phyloP scores from a whole-genome alignment of 2,329 filamentous ascomycete species.

The Zymoseptoria brevis region DNA sequence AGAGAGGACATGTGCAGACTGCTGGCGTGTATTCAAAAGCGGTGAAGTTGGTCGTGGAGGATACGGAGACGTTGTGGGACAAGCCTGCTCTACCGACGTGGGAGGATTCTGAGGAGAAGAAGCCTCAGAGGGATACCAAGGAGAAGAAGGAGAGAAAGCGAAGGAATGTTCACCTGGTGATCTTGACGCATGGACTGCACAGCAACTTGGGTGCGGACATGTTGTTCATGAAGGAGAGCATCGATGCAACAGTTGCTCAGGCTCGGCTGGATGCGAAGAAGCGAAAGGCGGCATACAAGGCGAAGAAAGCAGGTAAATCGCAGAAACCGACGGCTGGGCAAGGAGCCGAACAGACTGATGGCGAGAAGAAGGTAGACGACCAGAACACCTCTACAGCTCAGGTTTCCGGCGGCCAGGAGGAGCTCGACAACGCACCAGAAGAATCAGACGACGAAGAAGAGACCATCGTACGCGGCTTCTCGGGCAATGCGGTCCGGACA shows the following conservation, averaged over 20 bases:
- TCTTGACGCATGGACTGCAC: slow-evolving; percentile 89
- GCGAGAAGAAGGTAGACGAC: slow-evolving; percentile 4
- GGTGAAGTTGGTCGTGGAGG: slow-evolving; percentile 69
- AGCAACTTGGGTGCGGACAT: slow-evolving; percentile 95
- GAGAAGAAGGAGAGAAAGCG: slow-evolving; percentile 43
- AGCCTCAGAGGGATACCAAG: slow-evolving; percentile 10
- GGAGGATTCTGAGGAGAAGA: slow-evolving; percentile 29
- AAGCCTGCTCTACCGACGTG: slow-evolving; percentile 71
- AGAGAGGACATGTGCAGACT: slow-evolving; percentile 55
- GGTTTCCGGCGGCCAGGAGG: slow-evolving; percentile 44
- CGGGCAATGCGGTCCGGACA: slow-evolving; percentile 81
- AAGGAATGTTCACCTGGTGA: slow-evolving; percentile 80
- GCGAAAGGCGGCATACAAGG: slow-evolving; percentile 38
- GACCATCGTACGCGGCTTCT: slow-evolving; percentile 82
- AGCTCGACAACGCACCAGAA: slow-evolving; percentile 30
- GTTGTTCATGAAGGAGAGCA: slow-evolving; percentile 95
- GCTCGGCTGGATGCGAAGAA: slow-evolving; percentile 61
- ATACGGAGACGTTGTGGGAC: slow-evolving; percentile 86
- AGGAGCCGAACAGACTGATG: slow-evolving; percentile 4
- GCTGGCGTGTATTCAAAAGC: slow-evolving; percentile 81
- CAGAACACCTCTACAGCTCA: slow-evolving; percentile 37
- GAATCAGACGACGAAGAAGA: slow-evolving; percentile 68
- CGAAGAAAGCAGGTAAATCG: slow-evolving; percentile 25
- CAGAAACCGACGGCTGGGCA: slow-evolving; percentile 10
- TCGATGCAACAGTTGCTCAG: slow-evolving; percentile 72